phyloP scores from a whole-genome alignment of 2,329 filamentous ascomycete genomes.

The Stemphylium lycopersici region DNA sequence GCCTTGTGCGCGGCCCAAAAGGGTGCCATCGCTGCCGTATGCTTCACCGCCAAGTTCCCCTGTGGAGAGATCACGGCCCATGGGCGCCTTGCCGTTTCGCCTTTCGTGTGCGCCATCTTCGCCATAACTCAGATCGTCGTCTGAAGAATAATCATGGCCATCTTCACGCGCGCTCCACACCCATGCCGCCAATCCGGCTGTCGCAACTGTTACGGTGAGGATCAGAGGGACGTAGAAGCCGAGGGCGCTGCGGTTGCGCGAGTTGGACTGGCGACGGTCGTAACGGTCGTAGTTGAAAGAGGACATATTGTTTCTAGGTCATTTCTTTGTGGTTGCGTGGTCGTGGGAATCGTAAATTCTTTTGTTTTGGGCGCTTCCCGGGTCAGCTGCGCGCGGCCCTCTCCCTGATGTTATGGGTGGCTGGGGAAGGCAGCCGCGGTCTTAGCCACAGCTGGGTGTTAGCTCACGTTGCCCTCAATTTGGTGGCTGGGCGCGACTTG shows the following conservation, averaged over 20 bases:
- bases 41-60: slow-evolving; percentile 32
- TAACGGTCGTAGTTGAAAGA: slow-evolving; percentile 62
- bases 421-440: neutral
- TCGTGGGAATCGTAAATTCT: slow-evolving; percentile 19
- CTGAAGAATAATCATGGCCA: slow-evolving; percentile 70
- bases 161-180: slow-evolving; percentile 88
- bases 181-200: slow-evolving; percentile 86
- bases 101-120: slow-evolving; percentile 42
- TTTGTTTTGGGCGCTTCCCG: slow-evolving; percentile 8
- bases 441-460: too few species aligned
- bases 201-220: slow-evolving; percentile 85
- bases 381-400: slow-evolving; percentile 6
- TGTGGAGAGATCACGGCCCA: slow-evolving; percentile 26
- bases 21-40: slow-evolving; percentile 57
- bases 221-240: slow-evolving; percentile 89
- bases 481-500: too few species aligned
- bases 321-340: slow-evolving; percentile 16
- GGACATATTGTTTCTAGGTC: slow-evolving; percentile 43
- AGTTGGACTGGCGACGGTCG: slow-evolving; percentile 54
- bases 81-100: slow-evolving; percentile 29
- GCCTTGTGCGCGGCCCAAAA: slow-evolving; percentile 79
- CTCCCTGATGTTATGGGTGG: slow-evolving; percentile 15
- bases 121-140: slow-evolving; percentile 52
- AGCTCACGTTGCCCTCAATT: too few species aligned
- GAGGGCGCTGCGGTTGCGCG: slow-evolving; percentile 65